Percentiles rank a stretch among this genome's conserved stretches.
Conservation (phyloP, 2,329 filamentous ascomycete species). For the Phoma herbarum region DNA sequence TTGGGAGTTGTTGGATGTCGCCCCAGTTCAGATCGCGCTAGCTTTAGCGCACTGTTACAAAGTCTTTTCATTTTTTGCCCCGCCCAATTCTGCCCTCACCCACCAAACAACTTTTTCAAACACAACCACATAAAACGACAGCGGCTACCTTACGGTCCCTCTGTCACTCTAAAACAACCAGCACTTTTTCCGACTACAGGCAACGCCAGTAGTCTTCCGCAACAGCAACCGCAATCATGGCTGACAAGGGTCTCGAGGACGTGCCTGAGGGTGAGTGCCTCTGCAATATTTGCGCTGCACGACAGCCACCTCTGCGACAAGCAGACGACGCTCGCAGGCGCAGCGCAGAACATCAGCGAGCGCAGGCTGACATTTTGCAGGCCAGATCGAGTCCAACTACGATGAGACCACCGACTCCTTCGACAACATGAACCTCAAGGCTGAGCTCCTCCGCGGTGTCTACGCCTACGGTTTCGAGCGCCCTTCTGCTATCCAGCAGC, state of each 20-base stretch:
- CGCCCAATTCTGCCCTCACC: conserved; percentile 39
- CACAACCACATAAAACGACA: conserved; percentile 33
- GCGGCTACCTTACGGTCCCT: conserved; percentile 22
- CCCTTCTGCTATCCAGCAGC: conserved; percentile 99
- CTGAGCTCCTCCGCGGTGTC: conserved; percentile 97
- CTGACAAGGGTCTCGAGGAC: conserved; percentile 98
- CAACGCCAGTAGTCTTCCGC: conserved; percentile 38
- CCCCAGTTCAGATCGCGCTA: conserved; percentile 17
- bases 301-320: not conserved
- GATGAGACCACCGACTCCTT: conserved; percentile 99
- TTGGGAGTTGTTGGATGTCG: conserved; percentile 9
- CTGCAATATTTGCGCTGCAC: conserved; percentile 17
- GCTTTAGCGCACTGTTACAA: conserved; percentile 26
- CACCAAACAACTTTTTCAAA: conserved; percentile 37
- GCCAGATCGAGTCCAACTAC: conserved; percentile 99
- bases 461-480: conserved; percentile 99
- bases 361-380: conserved; percentile 58
- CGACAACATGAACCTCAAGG: conserved; percentile 96
- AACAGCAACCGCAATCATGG: conserved; percentile 84
- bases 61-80: conserved; percentile 20
- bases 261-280: conserved; percentile 85
- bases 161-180: conserved; percentile 42
- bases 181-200: conserved; percentile 40
- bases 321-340: conserved; percentile 2
- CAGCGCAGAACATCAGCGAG: conserved; percentile 16